These are phyloP conservation scores for Cinchona pubescens DNA, from an alignment of 257 asterid genomes.

Conservation along the genomic window DNA sequence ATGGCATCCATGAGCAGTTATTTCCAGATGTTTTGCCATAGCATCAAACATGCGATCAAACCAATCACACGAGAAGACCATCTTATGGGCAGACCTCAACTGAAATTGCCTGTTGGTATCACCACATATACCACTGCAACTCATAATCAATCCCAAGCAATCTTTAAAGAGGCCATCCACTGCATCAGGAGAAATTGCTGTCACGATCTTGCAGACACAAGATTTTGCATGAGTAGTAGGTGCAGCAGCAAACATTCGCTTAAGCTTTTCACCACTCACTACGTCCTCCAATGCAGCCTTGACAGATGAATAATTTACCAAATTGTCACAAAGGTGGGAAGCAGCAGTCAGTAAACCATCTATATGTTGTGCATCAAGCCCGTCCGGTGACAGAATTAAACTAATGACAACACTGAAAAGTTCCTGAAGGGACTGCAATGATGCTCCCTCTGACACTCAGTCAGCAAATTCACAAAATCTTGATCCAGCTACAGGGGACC, in stretches of 20 bases:
- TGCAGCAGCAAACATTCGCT: constrained; percentile 67
- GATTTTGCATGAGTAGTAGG: constrained; percentile 70
- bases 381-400: constrained; percentile 45
- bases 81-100: constrained; percentile 75
- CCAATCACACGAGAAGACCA: constrained; percentile 72
- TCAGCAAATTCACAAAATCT: constrained; percentile 84
- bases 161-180: constrained; percentile 57
- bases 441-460: constrained; percentile 75
- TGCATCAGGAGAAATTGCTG: constrained; percentile 51
- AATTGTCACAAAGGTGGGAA: constrained; percentile 61
- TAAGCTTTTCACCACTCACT: constrained; percentile 56
- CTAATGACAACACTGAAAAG: constrained; percentile 58
- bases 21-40: constrained; percentile 56
- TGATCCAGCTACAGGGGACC: constrained; percentile 89
- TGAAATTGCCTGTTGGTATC: constrained; percentile 59
- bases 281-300: constrained; percentile 50
- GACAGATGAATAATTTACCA: constrained; percentile 53
- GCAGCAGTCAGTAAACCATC: constrained; percentile 73
- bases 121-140: constrained; percentile 49
- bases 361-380: constrained; percentile 47
- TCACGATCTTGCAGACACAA: constrained; percentile 64
- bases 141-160: constrained; percentile 65
- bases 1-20: constrained; percentile 58
- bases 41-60: constrained; percentile 72
- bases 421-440: constrained; percentile 55